Evolutionary conservation across 148 eudicot genomes (phyloP).

Genomic region (Amaranthus cruentus): DNA sequence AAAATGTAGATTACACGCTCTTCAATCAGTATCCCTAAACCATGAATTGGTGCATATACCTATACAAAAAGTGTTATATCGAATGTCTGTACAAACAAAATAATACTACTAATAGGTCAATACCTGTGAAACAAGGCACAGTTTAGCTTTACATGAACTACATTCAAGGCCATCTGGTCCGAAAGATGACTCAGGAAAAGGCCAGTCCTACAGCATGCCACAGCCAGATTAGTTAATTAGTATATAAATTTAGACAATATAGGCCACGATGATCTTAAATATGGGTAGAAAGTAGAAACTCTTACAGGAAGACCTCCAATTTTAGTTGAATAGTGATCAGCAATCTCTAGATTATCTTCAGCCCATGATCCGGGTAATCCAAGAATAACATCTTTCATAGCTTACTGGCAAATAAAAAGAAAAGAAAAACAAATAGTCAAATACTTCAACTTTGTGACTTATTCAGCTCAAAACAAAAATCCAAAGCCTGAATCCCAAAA

Average conservation of each 20-base stretch:
- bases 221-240: not conserved
- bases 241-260: not conserved
- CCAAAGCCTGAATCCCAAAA: too few species aligned
- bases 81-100: not conserved
- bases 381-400: conserved; percentile 51
- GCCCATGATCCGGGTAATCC: conserved; percentile 98
- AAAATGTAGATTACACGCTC: conserved; percentile 75
- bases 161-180: conserved; percentile 46
- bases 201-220: conserved; percentile 65
- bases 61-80: conserved; percentile 11
- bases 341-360: conserved; percentile 49
- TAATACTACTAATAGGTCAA: conserved; percentile 1
- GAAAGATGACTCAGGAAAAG: conserved; percentile 36
- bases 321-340: conserved; percentile 82
- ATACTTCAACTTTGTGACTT: too few species aligned
- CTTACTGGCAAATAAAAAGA: conserved; percentile 9
- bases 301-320: conserved; percentile 90
- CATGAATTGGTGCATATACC: conserved; percentile 82
- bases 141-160: conserved; percentile 41
- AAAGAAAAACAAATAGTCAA: too few species aligned
- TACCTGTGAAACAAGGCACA: conserved; percentile 77
- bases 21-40: conserved; percentile 38
- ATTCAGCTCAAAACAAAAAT: too few species aligned
- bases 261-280: not conserved
- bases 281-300: not conserved